A percentile compares a stretch with the other conserved stretches of the same genome.
Evolutionary conservation across 2,329 filamentous ascomycete species (phyloP).

Genomic region (Aureobasidium sp.): DNA sequence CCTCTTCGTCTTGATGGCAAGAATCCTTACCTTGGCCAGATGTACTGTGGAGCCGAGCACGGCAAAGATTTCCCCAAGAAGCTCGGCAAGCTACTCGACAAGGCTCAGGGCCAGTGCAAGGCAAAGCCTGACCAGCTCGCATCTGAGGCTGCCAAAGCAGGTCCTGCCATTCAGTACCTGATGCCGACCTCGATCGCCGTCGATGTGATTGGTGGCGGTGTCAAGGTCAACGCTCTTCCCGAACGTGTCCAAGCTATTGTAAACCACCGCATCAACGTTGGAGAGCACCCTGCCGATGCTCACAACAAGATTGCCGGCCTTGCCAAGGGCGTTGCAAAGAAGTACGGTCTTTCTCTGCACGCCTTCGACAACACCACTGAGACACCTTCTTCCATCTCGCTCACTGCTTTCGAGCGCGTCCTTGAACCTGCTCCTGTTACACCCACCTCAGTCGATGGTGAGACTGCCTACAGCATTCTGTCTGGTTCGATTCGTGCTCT

Average conservation of each 20-base stretch:
- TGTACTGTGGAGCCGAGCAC: conserved; percentile 51
- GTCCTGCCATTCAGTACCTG: conserved; percentile 39
- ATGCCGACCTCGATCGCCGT: conserved; percentile 51
- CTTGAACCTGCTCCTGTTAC: conserved; percentile 27
- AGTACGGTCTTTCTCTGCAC: conserved; percentile 40
- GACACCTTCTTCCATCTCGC: conserved; percentile 20
- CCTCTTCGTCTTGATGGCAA: conserved; percentile 40
- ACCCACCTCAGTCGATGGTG: conserved; percentile 26
- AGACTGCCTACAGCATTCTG: conserved; percentile 27
- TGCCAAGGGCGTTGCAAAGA: conserved; percentile 38
- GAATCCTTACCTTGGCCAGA: conserved; percentile 47
- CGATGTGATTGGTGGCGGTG: conserved; percentile 45
- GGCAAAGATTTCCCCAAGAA: conserved; percentile 39
- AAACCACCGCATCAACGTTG: conserved; percentile 50
- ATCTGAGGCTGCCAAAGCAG: conserved; percentile 29
- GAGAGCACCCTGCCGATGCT: conserved; percentile 40
- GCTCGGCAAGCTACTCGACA: conserved; percentile 23
- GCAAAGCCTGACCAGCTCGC: conserved; percentile 31
- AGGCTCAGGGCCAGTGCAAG: conserved; percentile 20
- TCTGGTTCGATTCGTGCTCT: conserved; percentile 36
- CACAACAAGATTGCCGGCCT: conserved; percentile 39
- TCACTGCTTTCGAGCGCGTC: conserved; percentile 19
- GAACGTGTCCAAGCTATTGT: conserved; percentile 45
- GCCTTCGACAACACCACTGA: conserved; percentile 37
- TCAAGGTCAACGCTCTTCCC: conserved; percentile 51